These are phyloP conservation scores for Dunaliella primolecta DNA, from an alignment of 139 green algal species.

Conservation along the genomic window DNA sequence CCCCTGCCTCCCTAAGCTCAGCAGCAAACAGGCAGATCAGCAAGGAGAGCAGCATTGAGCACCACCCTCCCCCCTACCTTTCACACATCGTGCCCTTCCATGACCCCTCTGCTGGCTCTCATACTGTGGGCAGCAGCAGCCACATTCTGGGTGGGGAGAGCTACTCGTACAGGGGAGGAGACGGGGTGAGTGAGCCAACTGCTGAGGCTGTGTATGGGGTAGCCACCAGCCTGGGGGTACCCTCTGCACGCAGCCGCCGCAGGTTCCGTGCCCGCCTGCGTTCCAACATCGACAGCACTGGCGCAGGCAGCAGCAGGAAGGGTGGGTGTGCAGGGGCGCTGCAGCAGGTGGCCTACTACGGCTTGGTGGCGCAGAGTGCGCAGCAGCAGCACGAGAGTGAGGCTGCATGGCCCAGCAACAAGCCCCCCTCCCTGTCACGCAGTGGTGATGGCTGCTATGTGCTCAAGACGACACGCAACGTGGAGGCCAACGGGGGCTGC, in stretches of 20 bases:
- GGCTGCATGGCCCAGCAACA: background rate
- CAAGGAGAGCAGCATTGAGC: background rate
- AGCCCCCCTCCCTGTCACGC: background rate
- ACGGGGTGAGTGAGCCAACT: background rate
- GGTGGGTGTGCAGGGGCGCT: background rate
- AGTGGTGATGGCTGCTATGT: slow-evolving; percentile 29
- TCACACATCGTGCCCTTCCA: background rate
- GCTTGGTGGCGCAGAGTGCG: slow-evolving; percentile 23
- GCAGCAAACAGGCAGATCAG: background rate
- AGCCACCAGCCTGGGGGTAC: no score
- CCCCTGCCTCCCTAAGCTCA: background rate
- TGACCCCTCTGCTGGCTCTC: background rate
- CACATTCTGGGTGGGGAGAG: background rate
- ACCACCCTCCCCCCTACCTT: background rate
- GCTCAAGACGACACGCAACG: slow-evolving; percentile 21
- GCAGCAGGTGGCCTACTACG: slow-evolving; percentile 12
- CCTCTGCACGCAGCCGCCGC: background rate
- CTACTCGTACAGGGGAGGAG: background rate
- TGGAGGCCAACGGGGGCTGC: background rate
- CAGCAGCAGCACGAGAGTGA: background rate
- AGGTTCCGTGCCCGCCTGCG: background rate
- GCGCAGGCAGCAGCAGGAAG: background rate
- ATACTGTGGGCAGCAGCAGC: background rate
- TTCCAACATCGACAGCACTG: no score
- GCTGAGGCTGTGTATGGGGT: background rate